Evolutionary conservation across 2,329 filamentous ascomycete genomes (phyloP).

Genomic region (Neopestalotiopsis sp.): DNA sequence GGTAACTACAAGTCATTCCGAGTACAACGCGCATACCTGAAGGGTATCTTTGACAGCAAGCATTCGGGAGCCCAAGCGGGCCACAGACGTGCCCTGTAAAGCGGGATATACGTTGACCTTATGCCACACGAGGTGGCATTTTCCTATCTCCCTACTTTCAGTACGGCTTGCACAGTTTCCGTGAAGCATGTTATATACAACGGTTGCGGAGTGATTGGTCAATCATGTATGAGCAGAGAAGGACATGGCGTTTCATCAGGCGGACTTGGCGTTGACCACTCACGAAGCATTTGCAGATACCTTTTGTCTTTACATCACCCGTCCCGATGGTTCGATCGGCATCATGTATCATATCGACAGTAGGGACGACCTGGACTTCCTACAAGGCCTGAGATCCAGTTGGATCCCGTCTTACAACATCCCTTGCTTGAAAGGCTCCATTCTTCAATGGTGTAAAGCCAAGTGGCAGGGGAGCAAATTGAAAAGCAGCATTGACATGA

Average conservation of each 20-base stretch:
- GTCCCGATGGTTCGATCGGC: constrained; percentile 13
- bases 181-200: not conserved
- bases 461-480: constrained; percentile 34
- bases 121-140: not conserved
- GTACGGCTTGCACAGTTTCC: not conserved
- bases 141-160: not conserved
- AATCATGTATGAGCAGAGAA: not conserved
- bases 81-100: not conserved
- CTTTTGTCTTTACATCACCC: constrained; percentile 9
- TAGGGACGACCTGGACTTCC: constrained; percentile 18
- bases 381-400: not conserved
- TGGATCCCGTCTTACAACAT: not conserved
- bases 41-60: constrained; percentile 24
- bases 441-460: constrained; percentile 28
- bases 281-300: constrained; percentile 22
- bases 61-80: not conserved
- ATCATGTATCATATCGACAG: constrained; percentile 31
- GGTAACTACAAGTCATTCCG: constrained; percentile 82
- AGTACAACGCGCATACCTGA: constrained; percentile 69
- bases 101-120: too few species aligned
- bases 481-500: constrained; percentile 23
- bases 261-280: constrained; percentile 19
- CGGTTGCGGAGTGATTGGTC: not conserved
- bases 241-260: not conserved
- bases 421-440: constrained; percentile 27